Conservation (phyloP, 768 basidiomycete genomes). For the Phylloporus sp. region DNA sequence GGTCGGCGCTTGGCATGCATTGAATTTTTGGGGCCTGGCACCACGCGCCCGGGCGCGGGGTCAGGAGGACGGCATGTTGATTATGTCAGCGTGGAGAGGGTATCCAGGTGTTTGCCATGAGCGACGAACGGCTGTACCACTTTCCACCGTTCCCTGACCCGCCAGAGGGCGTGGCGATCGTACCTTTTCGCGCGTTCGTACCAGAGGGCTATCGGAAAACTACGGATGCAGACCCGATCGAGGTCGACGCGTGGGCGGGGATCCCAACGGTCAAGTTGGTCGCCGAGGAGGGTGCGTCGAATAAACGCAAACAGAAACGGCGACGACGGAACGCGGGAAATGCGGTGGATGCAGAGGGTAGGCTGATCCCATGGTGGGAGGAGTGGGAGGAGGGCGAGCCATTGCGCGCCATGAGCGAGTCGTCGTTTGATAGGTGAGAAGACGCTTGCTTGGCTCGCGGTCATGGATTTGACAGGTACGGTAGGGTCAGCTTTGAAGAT, state of each 20-base stretch:
- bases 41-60: not conserved
- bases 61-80: not conserved
- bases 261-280: constrained; percentile 25
- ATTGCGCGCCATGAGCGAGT: constrained; percentile 15
- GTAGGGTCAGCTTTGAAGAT: constrained; percentile 12
- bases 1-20: not conserved
- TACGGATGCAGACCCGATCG: constrained; percentile 7
- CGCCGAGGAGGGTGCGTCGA: constrained; percentile 18
- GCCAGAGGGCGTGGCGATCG: constrained; percentile 38
- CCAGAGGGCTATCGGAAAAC: constrained; percentile 21
- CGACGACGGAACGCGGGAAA: constrained; percentile 19
- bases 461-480: not conserved
- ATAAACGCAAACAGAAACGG: constrained; percentile 14
- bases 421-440: constrained; percentile 28
- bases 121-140: not conserved
- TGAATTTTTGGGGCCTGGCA: no score
- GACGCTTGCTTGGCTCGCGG: not conserved
- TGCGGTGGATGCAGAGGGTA: constrained; percentile 17
- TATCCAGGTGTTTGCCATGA: no score
- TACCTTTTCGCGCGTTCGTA: constrained; percentile 40
- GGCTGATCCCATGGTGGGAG: constrained; percentile 29
- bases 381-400: constrained; percentile 29
- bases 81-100: constrained; percentile 9
- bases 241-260: constrained; percentile 23
- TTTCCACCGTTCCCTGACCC: constrained; percentile 48